Conservation (phyloP, 1,284 basidiomycete species). For the Ceratobasidium sp. region DNA sequence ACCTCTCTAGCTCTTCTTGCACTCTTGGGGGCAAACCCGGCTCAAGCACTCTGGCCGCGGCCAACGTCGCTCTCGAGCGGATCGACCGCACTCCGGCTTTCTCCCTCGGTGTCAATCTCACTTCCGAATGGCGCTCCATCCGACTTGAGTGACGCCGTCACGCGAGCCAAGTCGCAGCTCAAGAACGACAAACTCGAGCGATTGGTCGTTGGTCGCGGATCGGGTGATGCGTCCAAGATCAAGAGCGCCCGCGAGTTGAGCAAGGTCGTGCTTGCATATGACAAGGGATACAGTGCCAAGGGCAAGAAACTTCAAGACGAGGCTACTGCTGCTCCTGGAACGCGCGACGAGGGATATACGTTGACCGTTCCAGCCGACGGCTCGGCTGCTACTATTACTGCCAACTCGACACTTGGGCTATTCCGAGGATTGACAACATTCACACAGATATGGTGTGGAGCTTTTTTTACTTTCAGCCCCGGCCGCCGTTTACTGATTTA, state of each 20-base stretch:
- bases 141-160: conserved; percentile 59
- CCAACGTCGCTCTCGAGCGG: conserved; percentile 63
- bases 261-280: conserved; percentile 35
- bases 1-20: conserved; percentile 5
- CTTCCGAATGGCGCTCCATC: conserved; percentile 52
- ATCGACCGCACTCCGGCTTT: conserved; percentile 58
- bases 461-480: conserved; percentile 38
- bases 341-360: conserved; percentile 70
- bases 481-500: conserved; percentile 14
- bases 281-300: neutral
- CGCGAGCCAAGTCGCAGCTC: conserved; percentile 53
- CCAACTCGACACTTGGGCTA: conserved; percentile 78
- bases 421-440: conserved; percentile 86
- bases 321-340: conserved; percentile 60
- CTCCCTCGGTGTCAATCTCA: conserved; percentile 57
- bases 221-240: conserved; percentile 52
- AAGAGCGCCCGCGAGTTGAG: conserved; percentile 46
- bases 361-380: conserved; percentile 69
- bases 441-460: conserved; percentile 64
- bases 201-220: conserved; percentile 60
- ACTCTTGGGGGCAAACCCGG: conserved; percentile 28
- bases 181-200: conserved; percentile 57
- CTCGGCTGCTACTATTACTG: conserved; percentile 63
- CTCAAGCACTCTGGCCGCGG: conserved; percentile 65
- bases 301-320: conserved; percentile 54